Evolutionary conservation across 2,329 filamentous ascomycete genomes (phyloP).

Genomic region (Leptographium lundbergii): DNA sequence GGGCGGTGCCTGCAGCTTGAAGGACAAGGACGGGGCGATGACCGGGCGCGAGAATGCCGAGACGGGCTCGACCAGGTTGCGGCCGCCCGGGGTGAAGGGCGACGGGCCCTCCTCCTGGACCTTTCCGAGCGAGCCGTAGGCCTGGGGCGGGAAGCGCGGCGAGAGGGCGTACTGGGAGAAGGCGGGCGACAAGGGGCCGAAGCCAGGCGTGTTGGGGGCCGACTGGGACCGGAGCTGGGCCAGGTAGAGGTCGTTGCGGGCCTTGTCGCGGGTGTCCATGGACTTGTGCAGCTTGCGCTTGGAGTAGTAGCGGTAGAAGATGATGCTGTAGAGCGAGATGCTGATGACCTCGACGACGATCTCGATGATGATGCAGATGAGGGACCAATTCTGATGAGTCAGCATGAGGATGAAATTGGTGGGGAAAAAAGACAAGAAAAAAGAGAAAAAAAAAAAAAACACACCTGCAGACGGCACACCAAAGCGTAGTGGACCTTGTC

Average conservation of each 20-base stretch:
- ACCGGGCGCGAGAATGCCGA: slow-evolving; percentile 44
- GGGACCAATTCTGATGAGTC: slow-evolving; percentile 65
- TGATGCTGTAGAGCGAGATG: slow-evolving; percentile 82
- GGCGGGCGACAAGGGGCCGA: slow-evolving; percentile 55
- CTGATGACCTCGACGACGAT: slow-evolving; percentile 84
- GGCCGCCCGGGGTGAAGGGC: slow-evolving; percentile 39
- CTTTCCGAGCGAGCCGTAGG: slow-evolving; percentile 32
- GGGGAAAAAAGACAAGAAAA: not conserved
- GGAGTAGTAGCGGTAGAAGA: slow-evolving; percentile 96
- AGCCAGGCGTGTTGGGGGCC: slow-evolving; percentile 87
- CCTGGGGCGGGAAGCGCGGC: slow-evolving; percentile 46
- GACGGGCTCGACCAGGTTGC: slow-evolving; percentile 45
- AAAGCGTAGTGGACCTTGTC: slow-evolving; percentile 79
- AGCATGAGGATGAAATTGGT: too few relatives aligned
- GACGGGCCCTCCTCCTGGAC: slow-evolving; percentile 24
- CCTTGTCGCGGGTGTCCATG: slow-evolving; percentile 90
- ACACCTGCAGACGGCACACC: slow-evolving; percentile 75
- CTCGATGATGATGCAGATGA: slow-evolving; percentile 96
- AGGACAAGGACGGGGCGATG: slow-evolving; percentile 33
- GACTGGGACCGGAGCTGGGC: slow-evolving; percentile 74
- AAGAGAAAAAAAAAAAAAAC: slow-evolving; percentile 11
- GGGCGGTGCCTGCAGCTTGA: slow-evolving; percentile 79
- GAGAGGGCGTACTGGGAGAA: slow-evolving; percentile 43
- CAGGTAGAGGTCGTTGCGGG: slow-evolving; percentile 89
- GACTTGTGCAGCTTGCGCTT: slow-evolving; percentile 93